Evolutionary conservation across 140 eudicot genomes (phyloP), one percentile per base, ranked within the genome.

Genomic region (Erigeron philadelphicus): DNA sequence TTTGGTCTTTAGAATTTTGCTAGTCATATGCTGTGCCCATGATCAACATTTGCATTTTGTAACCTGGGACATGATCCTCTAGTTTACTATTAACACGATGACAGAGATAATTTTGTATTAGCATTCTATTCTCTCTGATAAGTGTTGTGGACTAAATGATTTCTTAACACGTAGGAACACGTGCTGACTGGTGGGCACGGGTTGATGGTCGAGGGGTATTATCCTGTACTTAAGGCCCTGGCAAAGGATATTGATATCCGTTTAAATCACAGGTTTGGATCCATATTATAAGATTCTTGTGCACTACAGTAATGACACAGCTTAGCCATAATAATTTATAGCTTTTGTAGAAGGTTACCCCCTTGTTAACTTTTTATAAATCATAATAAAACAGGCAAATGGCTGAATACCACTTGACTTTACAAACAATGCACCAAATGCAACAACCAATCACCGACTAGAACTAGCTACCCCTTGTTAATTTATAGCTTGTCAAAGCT

Each of bases 171-270:
- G 79, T 95, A 94, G 99, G 99, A 94, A 76, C 75, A 94, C 66
- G 95, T 94, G 43, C 97, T 94, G 15, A 62, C 99, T 43, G 99
- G 99, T 78, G 99, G 99, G 41, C 99, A 94, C 58, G 99, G 99
- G 40, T 84, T 94, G 25, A 89, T 94, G 99, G 95, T 85, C 59
- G 89, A 87, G 76, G 99, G 99, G 63, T 94, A 94, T 66, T 79
- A 85, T 71, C 97, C 99, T 9, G 83, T 93, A 11, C 85, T 93
- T 40, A 84, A 89, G 75, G 87, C 96, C 53, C 79, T 93, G 49
- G 79, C 99, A 11, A 83, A 86, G 72, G 95, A 83, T 75, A 72
- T 93, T 57, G 95, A 89, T 62, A 84, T 93, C n/a, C 94, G 95
- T 60, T 81, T 93, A 78, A 87, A 83, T 83, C 97, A 89, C 90